phyloP scores from a whole-genome alignment of 1,139 yeast species.

The Kodamaea alishanica region DNA sequence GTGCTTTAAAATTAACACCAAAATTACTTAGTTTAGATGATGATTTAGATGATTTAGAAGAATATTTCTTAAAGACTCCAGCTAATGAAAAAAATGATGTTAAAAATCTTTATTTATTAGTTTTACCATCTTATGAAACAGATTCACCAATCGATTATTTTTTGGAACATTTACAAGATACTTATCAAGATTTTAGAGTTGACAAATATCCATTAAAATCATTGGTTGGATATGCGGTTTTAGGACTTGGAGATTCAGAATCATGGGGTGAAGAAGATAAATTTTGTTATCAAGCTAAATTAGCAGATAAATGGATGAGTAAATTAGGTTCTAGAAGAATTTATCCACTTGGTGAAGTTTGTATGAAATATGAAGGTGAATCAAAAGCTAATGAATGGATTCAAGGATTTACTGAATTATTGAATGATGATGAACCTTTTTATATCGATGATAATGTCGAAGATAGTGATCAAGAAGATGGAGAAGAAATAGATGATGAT shows the following conservation, averaged over 20 bases:
- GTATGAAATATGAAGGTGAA: slow-evolving; percentile 72
- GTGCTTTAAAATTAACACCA: slow-evolving; percentile 41
- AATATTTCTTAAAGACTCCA: slow-evolving; percentile 70
- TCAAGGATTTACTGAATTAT: slow-evolving; percentile 51
- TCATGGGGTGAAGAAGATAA: slow-evolving; percentile 66
- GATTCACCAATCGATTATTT: slow-evolving; percentile 91
- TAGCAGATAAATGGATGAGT: slow-evolving; percentile 72
- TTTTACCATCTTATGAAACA: slow-evolving; percentile 87
- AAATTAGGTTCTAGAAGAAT: slow-evolving; percentile 82
- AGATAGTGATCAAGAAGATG: slow-evolving; percentile 42
- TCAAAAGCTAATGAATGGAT: slow-evolving; percentile 64
- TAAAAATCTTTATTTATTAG: slow-evolving; percentile 61
- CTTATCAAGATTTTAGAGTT: slow-evolving; percentile 78
- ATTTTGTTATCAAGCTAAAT: slow-evolving; percentile 82
- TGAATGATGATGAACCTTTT: slow-evolving; percentile 67
- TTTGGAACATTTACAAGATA: slow-evolving; percentile 74
- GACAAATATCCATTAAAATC: slow-evolving; percentile 72
- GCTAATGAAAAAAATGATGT: slow-evolving; percentile 25
- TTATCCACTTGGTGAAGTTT: slow-evolving; percentile 81
- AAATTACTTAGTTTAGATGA: slow-evolving; percentile 66
- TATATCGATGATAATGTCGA: slow-evolving; percentile 39
- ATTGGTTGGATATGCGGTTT: slow-evolving; percentile 74
- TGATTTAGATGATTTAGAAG: slow-evolving; percentile 81
- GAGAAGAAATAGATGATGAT: slow-evolving; percentile 47
- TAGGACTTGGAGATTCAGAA: slow-evolving; percentile 86